Percentiles rank a stretch among this genome's conserved stretches.
Conservation (phyloP, 805 yeast species). For the Ogataea chonburiensis region DNA sequence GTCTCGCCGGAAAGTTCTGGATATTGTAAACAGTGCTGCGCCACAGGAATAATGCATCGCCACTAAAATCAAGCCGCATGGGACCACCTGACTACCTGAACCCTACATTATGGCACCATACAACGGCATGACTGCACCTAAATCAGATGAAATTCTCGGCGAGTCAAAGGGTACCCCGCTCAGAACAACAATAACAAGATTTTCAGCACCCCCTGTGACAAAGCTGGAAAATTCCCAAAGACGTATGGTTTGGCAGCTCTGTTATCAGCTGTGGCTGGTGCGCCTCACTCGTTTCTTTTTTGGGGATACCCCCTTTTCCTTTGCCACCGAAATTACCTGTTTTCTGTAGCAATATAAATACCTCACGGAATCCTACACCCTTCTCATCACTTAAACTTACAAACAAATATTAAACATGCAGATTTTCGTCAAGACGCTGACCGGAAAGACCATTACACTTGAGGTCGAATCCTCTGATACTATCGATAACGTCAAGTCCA, state of each 20-base stretch:
- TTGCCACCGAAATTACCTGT: constrained; percentile 28
- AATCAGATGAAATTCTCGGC: neutral
- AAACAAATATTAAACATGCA: constrained; percentile 38
- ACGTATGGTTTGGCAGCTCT: constrained; percentile 7
- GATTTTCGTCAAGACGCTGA: constrained; percentile 78
- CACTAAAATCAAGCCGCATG: constrained; percentile 6
- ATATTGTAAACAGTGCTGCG: constrained; percentile 3
- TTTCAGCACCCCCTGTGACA: neutral
- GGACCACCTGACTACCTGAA: neutral
- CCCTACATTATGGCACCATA: neutral
- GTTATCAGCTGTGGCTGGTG: constrained; percentile 20
- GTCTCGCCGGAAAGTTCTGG: constrained; percentile 13
- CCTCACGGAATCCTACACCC: constrained; percentile 15
- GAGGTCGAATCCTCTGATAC: constrained; percentile 65
- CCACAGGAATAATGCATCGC: constrained; percentile 7
- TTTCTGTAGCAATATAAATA: constrained; percentile 19
- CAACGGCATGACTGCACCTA: neutral
- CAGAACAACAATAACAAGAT: neutral
- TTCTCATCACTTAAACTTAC: neutral
- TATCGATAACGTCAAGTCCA: constrained; percentile 42
- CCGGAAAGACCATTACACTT: constrained; percentile 92
- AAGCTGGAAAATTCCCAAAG: neutral
- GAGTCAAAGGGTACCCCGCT: neutral
- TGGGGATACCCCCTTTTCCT: constrained; percentile 17
- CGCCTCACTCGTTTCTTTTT: constrained; percentile 16